Evolutionary conservation across 495 filamentous ascomycete genomes (phyloP), one percentile per base, ranked within the genome.

Genomic region (Podospora tetraspora): DNA sequence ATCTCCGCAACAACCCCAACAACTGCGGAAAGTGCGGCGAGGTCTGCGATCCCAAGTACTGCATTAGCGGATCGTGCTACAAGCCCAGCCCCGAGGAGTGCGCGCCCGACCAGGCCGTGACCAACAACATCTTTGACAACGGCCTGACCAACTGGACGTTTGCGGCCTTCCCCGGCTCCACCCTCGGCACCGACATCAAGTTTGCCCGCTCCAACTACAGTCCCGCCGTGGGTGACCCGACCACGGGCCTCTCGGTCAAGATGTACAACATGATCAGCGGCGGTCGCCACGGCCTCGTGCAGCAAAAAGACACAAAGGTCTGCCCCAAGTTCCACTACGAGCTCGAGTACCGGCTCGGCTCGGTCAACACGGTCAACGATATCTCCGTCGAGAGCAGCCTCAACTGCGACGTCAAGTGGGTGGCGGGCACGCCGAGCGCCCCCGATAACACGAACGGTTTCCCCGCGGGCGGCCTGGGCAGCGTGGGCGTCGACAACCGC

Each of bases 21-120:
- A 75, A 75, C 71, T 75, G 73, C 32, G 71, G 73, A 3, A 30
- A 57, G 6, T 73, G 73, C 58, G 69, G 69, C 27, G 69, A 69
- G 23, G 66, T 67, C 21, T 75, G 73, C 70, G 27, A 61, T 37
- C 66, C 52, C 22, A 69, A 71, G 30, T 69, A 67, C 58, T 74
- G 72, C 65, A 65, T 69, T 64, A 19, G 67, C 59, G 72, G 72
- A 25, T 3, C 27, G 43, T 74, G 72, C 66, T 67, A 62, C 37
- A 29, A 58, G 21, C 69, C 66, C 12, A 58, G 23, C 19, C 63
- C 63, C 2, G 63, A 66, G 16, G 23, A 58, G 13, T 66, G 63
- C 43, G n/a, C 63, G 56, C 63, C 63, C 9, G 63, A 66, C 27
- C 63, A 57, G 63, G 43, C 63, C 43, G 63, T 66, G 25, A 43